Evolutionary conservation across 176 grass and related monocot species (phyloP).

Genomic region (Zea mays): Zm-B73-REFERENCE-NAM-5.0 NC_050097.1:197928501-197929000

Average conservation of each 20-base stretch:
- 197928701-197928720: not conserved
- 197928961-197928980: too few species aligned
- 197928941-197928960: not conserved
- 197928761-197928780: not conserved
- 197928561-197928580: conserved; percentile 99
- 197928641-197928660: conserved; percentile 95
- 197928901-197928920: not conserved
- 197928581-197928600: conserved; percentile 92
- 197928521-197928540: not conserved
- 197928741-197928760: not conserved
- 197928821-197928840: not conserved
- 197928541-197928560: conserved; percentile 57
- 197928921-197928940: not conserved
- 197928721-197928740: not conserved
- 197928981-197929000: too few species aligned
- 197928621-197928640: conserved; percentile 99
- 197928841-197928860: not conserved
- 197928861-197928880: not conserved
- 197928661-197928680: conserved; percentile 12
- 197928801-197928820: not conserved
- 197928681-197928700: conserved; percentile 16
- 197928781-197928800: conserved; percentile 8
- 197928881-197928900: not conserved
- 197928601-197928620: conserved; percentile 96
- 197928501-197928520: not conserved